Conservation (phyloP, 805 yeast genomes). For the Candida nemodendra region DNA sequence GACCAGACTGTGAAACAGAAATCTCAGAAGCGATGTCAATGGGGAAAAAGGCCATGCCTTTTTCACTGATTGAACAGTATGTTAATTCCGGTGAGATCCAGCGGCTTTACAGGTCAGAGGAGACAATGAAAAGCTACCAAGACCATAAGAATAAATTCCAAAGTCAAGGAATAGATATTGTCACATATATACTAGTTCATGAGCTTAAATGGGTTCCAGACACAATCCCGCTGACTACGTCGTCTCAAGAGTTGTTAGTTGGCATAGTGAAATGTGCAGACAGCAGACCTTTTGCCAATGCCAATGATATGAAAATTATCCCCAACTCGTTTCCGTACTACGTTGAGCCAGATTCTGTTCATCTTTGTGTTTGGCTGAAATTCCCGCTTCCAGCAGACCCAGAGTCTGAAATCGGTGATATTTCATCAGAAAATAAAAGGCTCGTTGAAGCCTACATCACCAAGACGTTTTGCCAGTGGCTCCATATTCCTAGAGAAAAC, state of each 20-base stretch:
- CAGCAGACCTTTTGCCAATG: constrained; percentile 40
- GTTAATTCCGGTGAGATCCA: constrained; percentile 44
- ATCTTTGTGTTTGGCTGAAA: constrained; percentile 69
- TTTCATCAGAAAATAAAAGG: constrained; percentile 40
- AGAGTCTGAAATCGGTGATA: constrained; percentile 48
- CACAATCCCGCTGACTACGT: constrained; percentile 16
- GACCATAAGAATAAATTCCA: constrained; percentile 43
- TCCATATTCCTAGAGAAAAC: constrained; percentile 40
- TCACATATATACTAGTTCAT: constrained; percentile 45
- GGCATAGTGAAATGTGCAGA: constrained; percentile 31
- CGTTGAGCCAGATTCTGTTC: constrained; percentile 49
- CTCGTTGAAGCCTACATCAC: constrained; percentile 45
- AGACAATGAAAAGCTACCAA: constrained; percentile 43
- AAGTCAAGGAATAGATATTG: constrained; percentile 38
- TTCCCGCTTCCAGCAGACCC: constrained; percentile 52
- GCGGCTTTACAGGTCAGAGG: constrained; percentile 47
- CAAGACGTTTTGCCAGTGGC: constrained; percentile 46
- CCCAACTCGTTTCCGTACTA: constrained; percentile 68
- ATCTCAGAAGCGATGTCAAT: no score
- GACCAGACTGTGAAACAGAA: no score
- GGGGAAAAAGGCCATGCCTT: constrained; percentile 43
- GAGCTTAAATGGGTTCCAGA: constrained; percentile 51
- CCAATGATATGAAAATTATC: constrained; percentile 44
- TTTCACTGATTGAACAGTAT: constrained; percentile 42
- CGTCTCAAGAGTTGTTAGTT: constrained; percentile 10